Evolutionary conservation across 2,329 filamentous ascomycete species (phyloP).

Genomic region (Monilinia fructicola): DNA sequence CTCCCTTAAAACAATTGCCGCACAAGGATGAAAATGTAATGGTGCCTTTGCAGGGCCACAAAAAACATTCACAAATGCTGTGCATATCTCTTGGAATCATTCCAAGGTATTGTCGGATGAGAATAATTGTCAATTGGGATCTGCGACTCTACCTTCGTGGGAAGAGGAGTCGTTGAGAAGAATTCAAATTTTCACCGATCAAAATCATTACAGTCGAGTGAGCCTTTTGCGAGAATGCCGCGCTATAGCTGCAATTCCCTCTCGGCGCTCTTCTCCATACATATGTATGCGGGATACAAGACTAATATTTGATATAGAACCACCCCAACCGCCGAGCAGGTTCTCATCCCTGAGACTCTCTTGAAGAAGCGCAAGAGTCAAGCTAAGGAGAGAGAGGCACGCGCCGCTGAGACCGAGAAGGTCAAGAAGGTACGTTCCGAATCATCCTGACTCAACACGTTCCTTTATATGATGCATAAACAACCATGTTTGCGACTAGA

Average conservation of each 20-base stretch:
- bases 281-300: conserved; percentile 63
- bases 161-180: conserved; percentile 35
- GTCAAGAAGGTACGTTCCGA: conserved; percentile 71
- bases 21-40: conserved; percentile 41
- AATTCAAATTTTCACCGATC: conserved; percentile 63
- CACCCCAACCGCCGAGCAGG: conserved; percentile 91
- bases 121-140: conserved; percentile 43
- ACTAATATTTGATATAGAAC: conserved; percentile 79
- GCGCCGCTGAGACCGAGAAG: conserved; percentile 75
- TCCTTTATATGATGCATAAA: conserved; percentile 74
- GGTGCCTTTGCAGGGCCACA: conserved; percentile 29
- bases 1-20: conserved; percentile 76
- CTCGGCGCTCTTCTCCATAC: conserved; percentile 73
- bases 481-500: conserved; percentile 83
- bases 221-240: conserved; percentile 87
- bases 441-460: not conserved
- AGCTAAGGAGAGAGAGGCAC: conserved; percentile 97
- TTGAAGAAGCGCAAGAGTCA: conserved; percentile 99
- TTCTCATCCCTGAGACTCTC: conserved; percentile 98
- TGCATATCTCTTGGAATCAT: conserved; percentile 51
- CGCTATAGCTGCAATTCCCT: conserved; percentile 88
- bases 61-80: conserved; percentile 35
- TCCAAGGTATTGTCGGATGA: conserved; percentile 78
- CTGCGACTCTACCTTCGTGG: conserved; percentile 26
- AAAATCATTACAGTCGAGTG: conserved; percentile 77